Evolutionary conservation across 2,329 filamentous ascomycete genomes (phyloP), one percentile per base, ranked within the genome.

Genomic region (Arthroderma sp.): DNA sequence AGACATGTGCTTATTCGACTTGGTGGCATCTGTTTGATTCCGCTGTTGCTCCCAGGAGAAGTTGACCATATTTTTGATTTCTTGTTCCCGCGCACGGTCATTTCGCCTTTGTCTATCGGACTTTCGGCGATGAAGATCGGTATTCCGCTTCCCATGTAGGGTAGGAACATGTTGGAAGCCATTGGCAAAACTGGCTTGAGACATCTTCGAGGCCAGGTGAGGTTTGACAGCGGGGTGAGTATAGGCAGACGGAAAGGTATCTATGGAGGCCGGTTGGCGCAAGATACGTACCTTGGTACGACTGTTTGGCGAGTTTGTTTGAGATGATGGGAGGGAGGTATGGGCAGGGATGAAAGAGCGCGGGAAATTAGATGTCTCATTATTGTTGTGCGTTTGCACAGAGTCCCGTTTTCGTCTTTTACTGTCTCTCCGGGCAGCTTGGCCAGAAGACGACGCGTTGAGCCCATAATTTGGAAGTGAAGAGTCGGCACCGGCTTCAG

Each of bases 41-140:
- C 78, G 79, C 61, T 78, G 82, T 58, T 53, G 86, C 74, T 61
- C 70, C 70, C 70, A 74, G 47, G 77, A 73, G 38, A 83, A 73
- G 38, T 77, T 69, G 29, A 30, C 71, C 83, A 95, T 85, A 44
- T 85, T 80, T 58, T 81, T 84, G 58, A 95, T 87, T 64, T 94
- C 86, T 50, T 85, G 85, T 64, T 94, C 88, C 46, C 89, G 76
- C 47, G 82, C 73, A 58, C 78, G 77, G 50, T 93, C 84, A 50
- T 82, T 74, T 53, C 82, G 80, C 56, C 81, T 80, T 54, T 82
- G 77, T 65, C 85, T 93, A 68, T 78, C 87, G 36, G 83, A 83
- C 57, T 79, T 86, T 49, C 81, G 80, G 48, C 80, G 76, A 42
- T 76, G 65, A 29, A 82, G 65, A 27, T 69, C 62, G 46, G 72